Evolutionary conservation across 108 stramenopile genomes (phyloP).

Genomic region (Pseudonitzschia delicatissima): DNA sequence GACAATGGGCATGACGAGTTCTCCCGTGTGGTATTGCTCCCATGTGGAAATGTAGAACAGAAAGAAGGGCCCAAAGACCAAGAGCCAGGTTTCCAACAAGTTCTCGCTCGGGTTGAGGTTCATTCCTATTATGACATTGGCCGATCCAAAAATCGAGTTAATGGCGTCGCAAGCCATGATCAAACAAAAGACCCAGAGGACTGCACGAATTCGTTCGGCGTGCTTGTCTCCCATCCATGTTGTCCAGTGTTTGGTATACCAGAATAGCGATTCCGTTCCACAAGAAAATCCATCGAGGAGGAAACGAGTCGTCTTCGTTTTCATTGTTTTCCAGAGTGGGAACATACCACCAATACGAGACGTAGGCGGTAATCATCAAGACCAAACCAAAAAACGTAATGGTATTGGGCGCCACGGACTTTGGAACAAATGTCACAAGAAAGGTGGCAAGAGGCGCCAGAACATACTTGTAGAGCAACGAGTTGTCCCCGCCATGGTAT

Average conservation of each 20-base stretch:
- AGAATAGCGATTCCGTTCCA: slow-evolving; percentile 82
- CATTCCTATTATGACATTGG: slow-evolving; percentile 75
- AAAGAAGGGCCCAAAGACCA: slow-evolving; percentile 59
- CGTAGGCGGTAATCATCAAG: slow-evolving; percentile 75
- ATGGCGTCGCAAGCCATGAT: slow-evolving; percentile 98
- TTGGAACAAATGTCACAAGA: slow-evolving; percentile 66
- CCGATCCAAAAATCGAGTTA: slow-evolving; percentile 77
- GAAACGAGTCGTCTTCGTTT: background rate
- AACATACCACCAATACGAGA: slow-evolving; percentile 58
- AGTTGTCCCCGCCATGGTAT: slow-evolving; percentile 77
- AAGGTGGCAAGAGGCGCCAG: slow-evolving; percentile 82
- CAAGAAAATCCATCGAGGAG: slow-evolving; percentile 85
- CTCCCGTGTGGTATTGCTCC: slow-evolving; percentile 86
- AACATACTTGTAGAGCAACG: slow-evolving; percentile 74
- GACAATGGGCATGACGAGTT: slow-evolving; percentile 73
- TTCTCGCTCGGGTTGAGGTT: slow-evolving; percentile 42
- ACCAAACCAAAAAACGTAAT: slow-evolving; percentile 84
- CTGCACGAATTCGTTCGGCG: slow-evolving; percentile 83
- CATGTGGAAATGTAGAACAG: slow-evolving; percentile 80
- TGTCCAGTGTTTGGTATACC: slow-evolving; percentile 96
- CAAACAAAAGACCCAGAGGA: slow-evolving; percentile 94
- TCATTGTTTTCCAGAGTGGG: slow-evolving; percentile 29
- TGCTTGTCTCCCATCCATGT: slow-evolving; percentile 99
- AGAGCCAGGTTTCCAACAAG: slow-evolving; percentile 36
- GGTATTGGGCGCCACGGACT: slow-evolving; percentile 86